Evolutionary conservation across 495 filamentous ascomycete species (phyloP).

Genomic region (Trichoderma parareesei): DNA sequence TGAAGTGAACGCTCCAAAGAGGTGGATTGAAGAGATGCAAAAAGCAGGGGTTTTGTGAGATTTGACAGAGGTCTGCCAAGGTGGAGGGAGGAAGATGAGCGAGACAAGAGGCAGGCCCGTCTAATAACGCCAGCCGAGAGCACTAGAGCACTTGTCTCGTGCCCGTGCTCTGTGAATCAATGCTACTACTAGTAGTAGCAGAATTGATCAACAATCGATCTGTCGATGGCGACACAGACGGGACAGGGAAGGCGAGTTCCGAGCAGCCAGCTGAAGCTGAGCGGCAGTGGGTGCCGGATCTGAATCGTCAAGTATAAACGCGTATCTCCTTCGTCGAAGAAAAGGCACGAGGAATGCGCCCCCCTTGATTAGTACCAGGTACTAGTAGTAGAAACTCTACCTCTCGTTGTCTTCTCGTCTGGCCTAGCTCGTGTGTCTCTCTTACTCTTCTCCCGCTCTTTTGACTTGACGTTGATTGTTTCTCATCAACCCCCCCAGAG

Average conservation of each 20-base stretch:
- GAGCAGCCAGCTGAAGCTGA: background rate
- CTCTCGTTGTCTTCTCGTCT: background rate
- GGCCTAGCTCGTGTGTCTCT: background rate
- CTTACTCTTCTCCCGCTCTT: background rate
- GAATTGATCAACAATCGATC: slow-evolving; percentile 9
- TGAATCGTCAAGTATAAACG: background rate
- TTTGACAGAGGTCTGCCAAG: background rate
- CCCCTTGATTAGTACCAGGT: background rate
- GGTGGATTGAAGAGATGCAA: background rate
- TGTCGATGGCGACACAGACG: background rate
- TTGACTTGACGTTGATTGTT: background rate
- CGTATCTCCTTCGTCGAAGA: background rate
- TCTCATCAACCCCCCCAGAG: too few species aligned
- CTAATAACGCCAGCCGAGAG: background rate
- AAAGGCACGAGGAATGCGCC: background rate
- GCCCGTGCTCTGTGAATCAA: background rate
- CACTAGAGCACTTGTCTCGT: background rate
- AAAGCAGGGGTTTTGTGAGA: background rate
- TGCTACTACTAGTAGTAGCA: background rate
- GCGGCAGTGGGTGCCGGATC: background rate
- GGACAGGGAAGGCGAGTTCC: background rate
- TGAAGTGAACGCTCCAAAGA: background rate
- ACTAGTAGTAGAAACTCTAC: background rate
- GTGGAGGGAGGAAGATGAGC: background rate
- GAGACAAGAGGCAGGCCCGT: background rate